These are phyloP conservation scores for Hygrophoropsis aurantiaca DNA, from an alignment of 768 basidiomycete species.

Conservation along the genomic window DNA sequence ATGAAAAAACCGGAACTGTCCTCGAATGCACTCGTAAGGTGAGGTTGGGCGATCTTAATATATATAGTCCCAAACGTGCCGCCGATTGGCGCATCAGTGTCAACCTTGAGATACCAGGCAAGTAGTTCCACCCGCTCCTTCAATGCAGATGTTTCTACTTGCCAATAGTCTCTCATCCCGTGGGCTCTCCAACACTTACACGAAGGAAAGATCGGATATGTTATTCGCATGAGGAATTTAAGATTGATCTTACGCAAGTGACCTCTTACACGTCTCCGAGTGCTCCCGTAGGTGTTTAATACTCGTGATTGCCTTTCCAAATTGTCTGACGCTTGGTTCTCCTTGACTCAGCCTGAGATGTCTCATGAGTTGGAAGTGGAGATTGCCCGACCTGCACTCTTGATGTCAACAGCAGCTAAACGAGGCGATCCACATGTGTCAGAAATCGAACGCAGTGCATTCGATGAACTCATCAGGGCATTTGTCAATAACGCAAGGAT, in stretches of 20 bases:
- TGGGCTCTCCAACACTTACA: conserved; percentile 58
- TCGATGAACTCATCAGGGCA: conserved; percentile 89
- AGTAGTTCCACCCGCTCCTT: conserved; percentile 22
- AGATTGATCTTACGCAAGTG: conserved; percentile 93
- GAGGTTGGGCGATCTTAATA: conserved; percentile 83
- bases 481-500: conserved; percentile 94
- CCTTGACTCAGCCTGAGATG: conserved; percentile 47
- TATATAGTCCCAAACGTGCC: conserved; percentile 75
- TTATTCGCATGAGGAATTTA: conserved; percentile 92
- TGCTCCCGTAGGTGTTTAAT: conserved; percentile 44
- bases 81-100: conserved; percentile 96
- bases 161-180: conserved; percentile 58
- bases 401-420: conserved; percentile 71
- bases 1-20: conserved; percentile 69
- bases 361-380: conserved; percentile 93
- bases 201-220: conserved; percentile 89
- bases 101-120: conserved; percentile 87
- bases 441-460: conserved; percentile 70
- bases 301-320: conserved; percentile 1
- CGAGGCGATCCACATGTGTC: conserved; percentile 58
- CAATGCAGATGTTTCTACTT: neutral
- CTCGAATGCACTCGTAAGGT: conserved; percentile 75
- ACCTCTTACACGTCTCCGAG: conserved; percentile 50
- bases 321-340: conserved; percentile 5
- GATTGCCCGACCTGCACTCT: conserved; percentile 65